Conservation (phyloP, 2,329 filamentous ascomycete species). For the Colletotrichum sublineola region DNA sequence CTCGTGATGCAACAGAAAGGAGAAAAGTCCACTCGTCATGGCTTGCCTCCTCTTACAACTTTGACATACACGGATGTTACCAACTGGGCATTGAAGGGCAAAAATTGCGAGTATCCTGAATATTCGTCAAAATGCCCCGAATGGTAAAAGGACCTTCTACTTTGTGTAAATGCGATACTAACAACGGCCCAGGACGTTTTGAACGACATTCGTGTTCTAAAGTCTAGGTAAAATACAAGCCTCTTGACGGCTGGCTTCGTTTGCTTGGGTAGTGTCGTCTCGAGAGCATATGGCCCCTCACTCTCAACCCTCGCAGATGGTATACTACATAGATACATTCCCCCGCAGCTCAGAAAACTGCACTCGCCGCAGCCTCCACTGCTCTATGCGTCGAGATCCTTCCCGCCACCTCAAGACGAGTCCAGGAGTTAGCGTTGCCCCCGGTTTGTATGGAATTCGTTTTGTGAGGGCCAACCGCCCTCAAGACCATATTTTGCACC, state of each 20-base stretch:
- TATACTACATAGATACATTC: constrained; percentile 20
- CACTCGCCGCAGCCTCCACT: neutral
- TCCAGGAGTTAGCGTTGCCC: neutral
- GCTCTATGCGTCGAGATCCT: neutral
- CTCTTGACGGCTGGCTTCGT: neutral
- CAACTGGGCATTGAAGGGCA: neutral
- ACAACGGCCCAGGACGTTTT: no score
- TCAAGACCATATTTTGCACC: no score
- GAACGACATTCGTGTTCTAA: neutral
- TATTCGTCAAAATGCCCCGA: no score
- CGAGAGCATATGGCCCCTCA: neutral
- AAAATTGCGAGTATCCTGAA: neutral
- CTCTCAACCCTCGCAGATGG: neutral
- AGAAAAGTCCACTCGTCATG: neutral
- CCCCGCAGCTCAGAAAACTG: neutral
- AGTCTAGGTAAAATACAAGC: neutral
- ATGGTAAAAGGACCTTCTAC: no score
- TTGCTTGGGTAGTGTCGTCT: neutral
- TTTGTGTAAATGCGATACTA: neutral
- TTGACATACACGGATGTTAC: neutral
- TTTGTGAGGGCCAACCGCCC: neutral
- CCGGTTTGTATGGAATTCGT: neutral
- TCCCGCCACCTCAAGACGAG: neutral
- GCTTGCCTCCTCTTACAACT: neutral
- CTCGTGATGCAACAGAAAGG: neutral